Conservation (phyloP, 2,329 filamentous ascomycete genomes). For the Scopulariopsis brevicaulis region DNA sequence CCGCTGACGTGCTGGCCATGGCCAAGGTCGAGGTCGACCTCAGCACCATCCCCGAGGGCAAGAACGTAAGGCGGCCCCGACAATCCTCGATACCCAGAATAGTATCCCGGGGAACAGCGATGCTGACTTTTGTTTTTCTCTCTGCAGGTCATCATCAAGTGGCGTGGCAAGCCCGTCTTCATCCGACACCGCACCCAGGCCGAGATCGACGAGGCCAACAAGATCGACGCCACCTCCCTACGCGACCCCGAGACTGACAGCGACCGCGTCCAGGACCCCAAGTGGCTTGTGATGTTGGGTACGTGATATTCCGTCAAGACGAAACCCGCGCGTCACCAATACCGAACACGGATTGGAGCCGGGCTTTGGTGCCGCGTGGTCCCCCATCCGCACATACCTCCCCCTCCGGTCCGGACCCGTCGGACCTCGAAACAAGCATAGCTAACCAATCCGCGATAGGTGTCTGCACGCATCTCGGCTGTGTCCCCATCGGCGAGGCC, state of each 20-base stretch:
- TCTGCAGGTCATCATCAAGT: conserved; percentile 90
- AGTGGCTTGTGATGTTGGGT: conserved; percentile 99
- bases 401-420: not conserved
- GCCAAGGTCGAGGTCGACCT: conserved; percentile 99
- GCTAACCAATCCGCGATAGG: conserved; percentile 34
- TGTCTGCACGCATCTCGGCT: conserved; percentile 98
- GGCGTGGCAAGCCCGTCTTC: conserved; percentile 99
- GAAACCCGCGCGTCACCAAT: not conserved
- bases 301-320: conserved; percentile 18
- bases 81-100: not conserved
- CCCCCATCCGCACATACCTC: not conserved
- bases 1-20: conserved; percentile 95
- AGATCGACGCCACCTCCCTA: conserved; percentile 69
- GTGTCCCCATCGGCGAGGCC: conserved; percentile 97
- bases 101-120: not conserved
- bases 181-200: conserved; percentile 91
- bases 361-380: not conserved
- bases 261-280: conserved; percentile 93
- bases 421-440: not conserved
- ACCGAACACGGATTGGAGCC: not conserved
- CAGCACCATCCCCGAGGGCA: conserved; percentile 87
- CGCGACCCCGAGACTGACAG: conserved; percentile 86
- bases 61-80: conserved; percentile 63
- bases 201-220: conserved; percentile 93
- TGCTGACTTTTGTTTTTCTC: not conserved